Evolutionary conservation across 441 rosid genomes (phyloP), one percentile per base, ranked within the genome.

Genomic region (Adansonia grandidieri): DNA sequence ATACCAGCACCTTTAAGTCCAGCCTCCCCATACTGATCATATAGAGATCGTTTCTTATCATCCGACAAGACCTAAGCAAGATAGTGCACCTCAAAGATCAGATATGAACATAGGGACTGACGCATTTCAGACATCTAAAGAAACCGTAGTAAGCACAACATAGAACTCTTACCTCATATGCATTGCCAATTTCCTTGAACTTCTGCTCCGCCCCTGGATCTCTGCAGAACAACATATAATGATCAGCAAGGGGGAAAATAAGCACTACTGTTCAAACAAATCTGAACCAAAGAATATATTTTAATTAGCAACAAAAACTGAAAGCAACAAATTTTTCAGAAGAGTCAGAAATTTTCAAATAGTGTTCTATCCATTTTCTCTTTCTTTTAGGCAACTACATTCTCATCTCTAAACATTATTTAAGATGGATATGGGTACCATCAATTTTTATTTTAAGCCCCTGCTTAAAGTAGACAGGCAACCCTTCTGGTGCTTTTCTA

Each of bases 101-200:
- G 40, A 32, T 32, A 74, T 73, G 45, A 56, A 40, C 68, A 69
- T n/a, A 53, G 9, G 8, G 5, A 72, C 50, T 9, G 51, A 37
- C 17, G 64, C 37, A 72, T 54, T 56, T 61, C 60, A 50, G 44
- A 50, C 37, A 9, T 15, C 50, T 48, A 73, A 8, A 79, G 37
- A 20, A 74, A 77, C 40, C 75, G 45, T 20, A 11, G 40, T n/a
- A 75, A 81, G 47, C 58, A 32, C 14, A 60, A 24, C 77, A 75
- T 54, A 50, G 54, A 65, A 65, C 32, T 60, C 77, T 85, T 85
- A 91, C 99, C 98, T 96, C 99, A 17, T 96, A 96, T 3, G 98
- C 98, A 83, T 94, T 96, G 79, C 99, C 93, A 79, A 96, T 96
- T 50, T 96, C 98, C 92, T 94, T 96, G 82, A 96, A 94, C 83